These are phyloP conservation scores for Cucumis melo DNA, from an alignment of 306 rosid genomes.

Conservation along the genomic window DNA sequence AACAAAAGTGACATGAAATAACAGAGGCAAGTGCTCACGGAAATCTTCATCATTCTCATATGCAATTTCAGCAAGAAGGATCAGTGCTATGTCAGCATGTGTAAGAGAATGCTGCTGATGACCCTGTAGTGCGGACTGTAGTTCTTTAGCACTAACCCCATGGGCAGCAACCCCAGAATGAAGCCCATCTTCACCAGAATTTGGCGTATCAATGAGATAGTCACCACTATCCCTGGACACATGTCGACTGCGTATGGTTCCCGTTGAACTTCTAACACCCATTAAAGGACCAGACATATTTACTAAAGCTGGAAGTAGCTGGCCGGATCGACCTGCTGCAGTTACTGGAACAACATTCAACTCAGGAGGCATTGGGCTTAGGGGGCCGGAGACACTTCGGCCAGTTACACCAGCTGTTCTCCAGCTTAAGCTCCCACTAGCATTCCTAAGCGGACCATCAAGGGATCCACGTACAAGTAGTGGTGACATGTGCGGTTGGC, in stretches of 20 bases:
- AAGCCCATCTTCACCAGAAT: constrained; percentile 90
- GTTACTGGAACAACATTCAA: constrained; percentile 73
- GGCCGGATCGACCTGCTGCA: constrained; percentile 82
- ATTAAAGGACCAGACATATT: constrained; percentile 98
- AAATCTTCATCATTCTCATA: constrained; percentile 99
- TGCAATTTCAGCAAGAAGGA: constrained; percentile 95
- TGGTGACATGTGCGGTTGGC: constrained; percentile 98
- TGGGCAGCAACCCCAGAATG: constrained; percentile 48
- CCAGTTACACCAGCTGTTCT: constrained; percentile 92
- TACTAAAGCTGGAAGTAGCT: constrained; percentile 84
- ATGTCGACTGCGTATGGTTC: constrained; percentile 92
- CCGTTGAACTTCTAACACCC: constrained; percentile 98
- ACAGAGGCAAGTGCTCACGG: constrained; percentile 93
- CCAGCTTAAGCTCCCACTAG: constrained; percentile 99
- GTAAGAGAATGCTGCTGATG: constrained; percentile 98
- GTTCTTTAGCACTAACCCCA: constrained; percentile 86
- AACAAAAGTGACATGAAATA: constrained; percentile 94
- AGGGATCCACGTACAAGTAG: constrained; percentile 97
- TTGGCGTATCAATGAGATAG: constrained; percentile 94
- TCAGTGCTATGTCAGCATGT: constrained; percentile 94
- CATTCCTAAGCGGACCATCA: constrained; percentile 95
- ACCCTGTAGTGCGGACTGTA: constrained; percentile 97
- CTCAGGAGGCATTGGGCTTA: constrained; percentile 98
- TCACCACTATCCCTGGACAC: constrained; percentile 98
- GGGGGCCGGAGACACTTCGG: constrained; percentile 90